Evolutionary conservation across 345 rosid species (phyloP).

Genomic region (Fremontodendron californicum): DNA sequence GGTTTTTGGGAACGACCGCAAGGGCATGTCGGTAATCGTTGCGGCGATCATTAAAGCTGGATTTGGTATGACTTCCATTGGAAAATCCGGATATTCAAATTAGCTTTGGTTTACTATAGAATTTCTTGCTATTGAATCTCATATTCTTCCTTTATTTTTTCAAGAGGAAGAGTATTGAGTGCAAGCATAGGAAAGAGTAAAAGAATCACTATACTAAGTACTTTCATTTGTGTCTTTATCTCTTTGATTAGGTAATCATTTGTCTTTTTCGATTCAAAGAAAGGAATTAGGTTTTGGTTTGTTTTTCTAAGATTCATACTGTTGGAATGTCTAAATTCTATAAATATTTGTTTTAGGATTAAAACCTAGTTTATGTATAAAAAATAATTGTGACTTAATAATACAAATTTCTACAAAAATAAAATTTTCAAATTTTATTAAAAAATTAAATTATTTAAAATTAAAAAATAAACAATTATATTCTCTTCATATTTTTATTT

Average conservation of each 20-base stretch:
- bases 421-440: too few species aligned
- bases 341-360: too few species aligned
- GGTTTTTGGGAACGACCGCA: conserved; percentile 33
- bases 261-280: too few species aligned
- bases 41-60: conserved; percentile 21
- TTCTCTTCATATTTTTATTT: too few species aligned
- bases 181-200: neutral
- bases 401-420: too few species aligned
- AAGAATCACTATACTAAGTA: neutral
- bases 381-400: too few species aligned
- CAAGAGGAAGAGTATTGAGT: conserved; percentile 27
- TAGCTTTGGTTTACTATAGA: neutral
- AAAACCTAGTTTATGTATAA: too few species aligned
- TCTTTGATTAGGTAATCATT: neutral
- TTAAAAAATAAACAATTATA: too few species aligned
- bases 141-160: conserved; percentile 32
- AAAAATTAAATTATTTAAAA: too few species aligned
- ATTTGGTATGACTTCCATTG: neutral
- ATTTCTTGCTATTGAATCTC: neutral
- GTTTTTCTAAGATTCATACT: too few species aligned
- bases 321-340: too few species aligned
- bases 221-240: neutral
- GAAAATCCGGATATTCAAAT: neutral
- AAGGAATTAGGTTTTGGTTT: too few species aligned
- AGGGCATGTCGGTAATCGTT: conserved; percentile 15